Conservation (phyloP, 495 filamentous ascomycete genomes). For the Symbiotaphrina buchneri region DNA sequence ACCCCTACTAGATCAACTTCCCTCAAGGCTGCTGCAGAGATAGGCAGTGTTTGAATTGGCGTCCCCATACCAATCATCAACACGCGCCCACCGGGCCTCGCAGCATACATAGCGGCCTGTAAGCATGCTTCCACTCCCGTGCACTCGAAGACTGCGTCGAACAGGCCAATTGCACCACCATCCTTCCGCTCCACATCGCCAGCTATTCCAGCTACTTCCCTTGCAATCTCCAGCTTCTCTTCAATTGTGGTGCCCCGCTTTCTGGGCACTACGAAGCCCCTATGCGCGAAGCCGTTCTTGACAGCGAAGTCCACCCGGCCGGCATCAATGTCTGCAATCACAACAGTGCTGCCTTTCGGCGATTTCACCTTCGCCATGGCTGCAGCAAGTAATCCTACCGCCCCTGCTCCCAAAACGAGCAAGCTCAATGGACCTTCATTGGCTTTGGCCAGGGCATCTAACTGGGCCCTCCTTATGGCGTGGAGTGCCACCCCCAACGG, state of each 20-base stretch:
- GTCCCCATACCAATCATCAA: conserved; percentile 91
- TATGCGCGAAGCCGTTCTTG: conserved; percentile 15
- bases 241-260: conserved; percentile 24
- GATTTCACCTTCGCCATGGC: conserved; percentile 14
- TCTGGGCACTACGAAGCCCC: conserved; percentile 15
- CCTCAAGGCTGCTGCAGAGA: conserved; percentile 63
- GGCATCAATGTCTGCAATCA: conserved; percentile 19
- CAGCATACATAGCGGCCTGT: conserved; percentile 64
- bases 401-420: conserved; percentile 18
- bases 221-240: conserved; percentile 36
- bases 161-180: conserved; percentile 33
- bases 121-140: conserved; percentile 75
- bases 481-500: conserved; percentile 18
- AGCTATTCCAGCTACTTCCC: conserved; percentile 28
- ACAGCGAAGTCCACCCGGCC: conserved; percentile 18
- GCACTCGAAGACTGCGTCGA: conserved; percentile 73
- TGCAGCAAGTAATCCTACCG: conserved; percentile 16
- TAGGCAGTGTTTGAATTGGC: conserved; percentile 65
- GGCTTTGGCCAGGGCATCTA: conserved; percentile 2
- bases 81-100: conserved; percentile 55
- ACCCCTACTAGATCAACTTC: conserved; percentile 88
- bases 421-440: conserved; percentile 6
- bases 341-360: conserved; percentile 12
- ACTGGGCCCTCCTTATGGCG: conserved; percentile 11
- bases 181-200: conserved; percentile 15